Evolutionary conservation across 306 rosid genomes (phyloP).

Genomic region (Malus asiatica): DNA sequence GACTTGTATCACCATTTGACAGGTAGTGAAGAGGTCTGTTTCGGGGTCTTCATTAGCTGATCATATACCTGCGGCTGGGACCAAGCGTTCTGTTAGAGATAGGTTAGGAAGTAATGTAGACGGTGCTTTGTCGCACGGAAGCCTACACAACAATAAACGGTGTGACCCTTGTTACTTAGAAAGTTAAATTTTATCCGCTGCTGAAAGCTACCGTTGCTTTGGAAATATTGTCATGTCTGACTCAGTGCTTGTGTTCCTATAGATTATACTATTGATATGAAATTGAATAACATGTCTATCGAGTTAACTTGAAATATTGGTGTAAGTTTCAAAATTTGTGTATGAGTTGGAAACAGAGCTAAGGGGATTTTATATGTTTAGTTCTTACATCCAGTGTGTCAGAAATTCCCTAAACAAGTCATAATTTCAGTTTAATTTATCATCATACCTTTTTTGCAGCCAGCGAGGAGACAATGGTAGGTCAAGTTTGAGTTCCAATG

Average conservation of each 20-base stretch:
- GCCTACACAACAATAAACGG: constrained; percentile 49
- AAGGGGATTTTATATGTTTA: not conserved
- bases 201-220: not conserved
- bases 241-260: not conserved
- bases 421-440: not conserved
- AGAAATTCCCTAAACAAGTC: not conserved
- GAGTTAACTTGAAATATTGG: not conserved
- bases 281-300: not conserved
- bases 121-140: constrained; percentile 38
- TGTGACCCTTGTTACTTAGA: constrained; percentile 24
- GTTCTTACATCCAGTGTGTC: not conserved
- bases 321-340: not conserved
- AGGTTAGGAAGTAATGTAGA: constrained; percentile 65
- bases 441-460: constrained; percentile 38
- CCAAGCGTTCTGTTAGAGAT: constrained; percentile 85
- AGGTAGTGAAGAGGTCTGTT: constrained; percentile 78
- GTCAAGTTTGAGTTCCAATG: constrained; percentile 28
- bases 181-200: not conserved
- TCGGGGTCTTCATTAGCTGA: constrained; percentile 39
- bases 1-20: constrained; percentile 7
- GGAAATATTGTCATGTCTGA: not conserved
- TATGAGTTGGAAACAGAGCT: not conserved
- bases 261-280: not conserved
- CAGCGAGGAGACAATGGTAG: constrained; percentile 47
- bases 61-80: constrained; percentile 42